Evolutionary conservation across 768 basidiomycete species (phyloP).

Genomic region (Sporobolomyces pararoseus): DNA sequence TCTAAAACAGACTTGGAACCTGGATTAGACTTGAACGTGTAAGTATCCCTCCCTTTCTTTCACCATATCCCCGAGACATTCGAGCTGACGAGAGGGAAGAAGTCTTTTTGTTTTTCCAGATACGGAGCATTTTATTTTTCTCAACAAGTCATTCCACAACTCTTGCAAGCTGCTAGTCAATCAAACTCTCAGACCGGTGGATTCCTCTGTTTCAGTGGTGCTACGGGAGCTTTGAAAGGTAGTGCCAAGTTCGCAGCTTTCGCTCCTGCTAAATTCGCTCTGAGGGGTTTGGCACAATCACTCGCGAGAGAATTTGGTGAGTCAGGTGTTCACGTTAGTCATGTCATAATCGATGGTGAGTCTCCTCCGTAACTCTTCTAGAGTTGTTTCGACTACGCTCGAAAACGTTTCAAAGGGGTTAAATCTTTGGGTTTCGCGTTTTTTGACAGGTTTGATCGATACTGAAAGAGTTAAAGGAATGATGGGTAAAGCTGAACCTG

Average conservation of each 20-base stretch:
- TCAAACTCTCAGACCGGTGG: constrained; percentile 30
- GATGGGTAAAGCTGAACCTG: not conserved
- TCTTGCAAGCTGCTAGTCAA: no score
- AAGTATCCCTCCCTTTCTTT: not conserved
- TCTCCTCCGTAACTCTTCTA: not conserved
- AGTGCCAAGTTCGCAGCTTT: constrained; percentile 42
- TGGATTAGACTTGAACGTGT: constrained; percentile 34
- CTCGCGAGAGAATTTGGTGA: constrained; percentile 45
- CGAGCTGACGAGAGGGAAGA: not conserved
- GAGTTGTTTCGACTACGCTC: no score
- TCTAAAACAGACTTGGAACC: constrained; percentile 9
- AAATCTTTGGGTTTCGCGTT: no score
- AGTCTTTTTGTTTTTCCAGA: not conserved
- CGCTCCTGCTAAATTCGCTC: constrained; percentile 44
- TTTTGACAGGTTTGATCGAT: constrained; percentile 38
- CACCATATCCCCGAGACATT: not conserved
- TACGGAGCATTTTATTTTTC: constrained; percentile 43
- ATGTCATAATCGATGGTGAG: constrained; percentile 45
- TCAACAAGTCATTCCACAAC: constrained; percentile 24
- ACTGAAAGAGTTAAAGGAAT: constrained; percentile 12
- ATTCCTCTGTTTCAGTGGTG: constrained; percentile 45
- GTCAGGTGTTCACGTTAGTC: constrained; percentile 44
- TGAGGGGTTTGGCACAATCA: constrained; percentile 37
- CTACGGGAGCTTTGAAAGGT: constrained; percentile 44
- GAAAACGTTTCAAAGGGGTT: no score